Evolutionary conservation across 345 rosid species (phyloP).

Genomic region (Geranium brycei): DNA sequence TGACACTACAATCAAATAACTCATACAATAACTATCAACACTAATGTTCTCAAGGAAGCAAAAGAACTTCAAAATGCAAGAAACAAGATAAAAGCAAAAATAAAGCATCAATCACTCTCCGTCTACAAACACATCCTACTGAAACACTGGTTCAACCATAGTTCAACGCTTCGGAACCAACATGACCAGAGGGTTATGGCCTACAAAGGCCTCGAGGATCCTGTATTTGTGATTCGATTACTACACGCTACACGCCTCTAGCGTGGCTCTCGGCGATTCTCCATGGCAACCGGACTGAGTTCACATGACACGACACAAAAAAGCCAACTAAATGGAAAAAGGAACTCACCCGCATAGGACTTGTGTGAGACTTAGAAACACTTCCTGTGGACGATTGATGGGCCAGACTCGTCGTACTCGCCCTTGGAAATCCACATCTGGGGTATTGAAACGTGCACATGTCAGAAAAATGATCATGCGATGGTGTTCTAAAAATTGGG

Average conservation of each 20-base stretch:
- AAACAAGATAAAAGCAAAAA: constrained; percentile 5
- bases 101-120: constrained; percentile 40
- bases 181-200: constrained; percentile 10
- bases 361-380: constrained; percentile 30
- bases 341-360: constrained; percentile 30
- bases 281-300: constrained; percentile 21
- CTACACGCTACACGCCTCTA: constrained; percentile 5
- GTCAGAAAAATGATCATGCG: neutral
- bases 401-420: constrained; percentile 52
- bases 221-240: neutral
- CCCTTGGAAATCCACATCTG: constrained; percentile 67
- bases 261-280: constrained; percentile 14
- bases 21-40: constrained; percentile 45
- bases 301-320: constrained; percentile 31
- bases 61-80: constrained; percentile 19
- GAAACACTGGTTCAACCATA: constrained; percentile 20
- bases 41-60: constrained; percentile 5
- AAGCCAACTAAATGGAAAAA: constrained; percentile 28
- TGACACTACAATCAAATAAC: constrained; percentile 32
- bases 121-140: constrained; percentile 33
- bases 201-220: constrained; percentile 7
- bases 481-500: no score
- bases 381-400: constrained; percentile 63
- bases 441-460: neutral
- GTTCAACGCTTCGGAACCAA: constrained; percentile 7